These are phyloP conservation scores for Zostera marina DNA, from an alignment of 116 monocot genomes.

Conservation along the genomic window DNA sequence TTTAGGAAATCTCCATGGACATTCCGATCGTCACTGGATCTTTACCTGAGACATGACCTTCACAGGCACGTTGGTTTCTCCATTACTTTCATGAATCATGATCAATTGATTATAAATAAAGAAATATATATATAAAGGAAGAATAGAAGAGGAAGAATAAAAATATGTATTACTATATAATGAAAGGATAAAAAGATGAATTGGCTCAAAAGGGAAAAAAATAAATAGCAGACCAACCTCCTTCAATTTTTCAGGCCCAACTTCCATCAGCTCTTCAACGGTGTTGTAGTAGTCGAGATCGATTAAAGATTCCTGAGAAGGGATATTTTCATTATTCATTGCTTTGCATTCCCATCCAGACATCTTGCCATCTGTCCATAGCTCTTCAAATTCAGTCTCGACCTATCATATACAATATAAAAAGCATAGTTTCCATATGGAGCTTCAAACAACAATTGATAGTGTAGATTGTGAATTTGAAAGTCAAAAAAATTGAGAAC, in stretches of 20 bases:
- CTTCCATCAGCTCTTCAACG: slow-evolving; percentile 78
- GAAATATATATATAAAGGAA: too few species aligned
- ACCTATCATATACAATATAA: slow-evolving; percentile 23
- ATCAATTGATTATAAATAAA: too few species aligned
- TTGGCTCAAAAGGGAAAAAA: not conserved
- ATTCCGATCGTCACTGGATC: too few species aligned
- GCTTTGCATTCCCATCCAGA: slow-evolving; percentile 59
- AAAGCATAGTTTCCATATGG: not conserved
- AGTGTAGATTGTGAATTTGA: too few species aligned
- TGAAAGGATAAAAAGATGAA: not conserved
- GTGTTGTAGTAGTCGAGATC: slow-evolving; percentile 95
- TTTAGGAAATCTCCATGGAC: too few species aligned
- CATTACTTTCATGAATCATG: too few species aligned
- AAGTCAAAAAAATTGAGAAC: too few species aligned
- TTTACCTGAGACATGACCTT: too few species aligned
- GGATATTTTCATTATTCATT: slow-evolving; percentile 37
- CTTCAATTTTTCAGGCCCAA: slow-evolving; percentile 81
- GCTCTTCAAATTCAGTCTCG: slow-evolving; percentile 81
- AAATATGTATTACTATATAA: not conserved
- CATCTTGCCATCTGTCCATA: slow-evolving; percentile 46
- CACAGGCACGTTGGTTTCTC: too few species aligned
- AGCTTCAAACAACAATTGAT: too few species aligned
- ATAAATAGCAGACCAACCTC: slow-evolving; percentile 29
- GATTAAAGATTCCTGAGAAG: slow-evolving; percentile 42
- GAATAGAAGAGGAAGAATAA: not conserved